A percentile compares a stretch with the other conserved stretches of the same genome.
phyloP scores from a whole-genome alignment of 1,284 basidiomycete species.

The Bjerkandera adusta region DNA sequence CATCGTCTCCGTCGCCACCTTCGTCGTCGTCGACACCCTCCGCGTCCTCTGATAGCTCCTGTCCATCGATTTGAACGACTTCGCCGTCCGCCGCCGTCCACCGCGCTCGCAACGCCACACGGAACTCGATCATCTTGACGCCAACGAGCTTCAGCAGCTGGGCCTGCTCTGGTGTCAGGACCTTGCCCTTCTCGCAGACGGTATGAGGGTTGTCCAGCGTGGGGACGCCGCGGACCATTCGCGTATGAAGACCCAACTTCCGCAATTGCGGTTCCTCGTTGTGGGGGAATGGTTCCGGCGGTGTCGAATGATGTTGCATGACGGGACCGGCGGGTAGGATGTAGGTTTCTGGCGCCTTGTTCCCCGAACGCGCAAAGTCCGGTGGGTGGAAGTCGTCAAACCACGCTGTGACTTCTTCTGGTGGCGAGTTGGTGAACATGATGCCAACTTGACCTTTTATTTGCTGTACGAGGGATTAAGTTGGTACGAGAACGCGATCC shows the following conservation, averaged over 20 bases:
- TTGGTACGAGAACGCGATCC: constrained; percentile 3
- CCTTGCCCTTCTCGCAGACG: constrained; percentile 84
- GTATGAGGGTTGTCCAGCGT: constrained; percentile 79
- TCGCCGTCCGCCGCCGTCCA: constrained; percentile 77
- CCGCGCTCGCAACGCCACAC: constrained; percentile 66
- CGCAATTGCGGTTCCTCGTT: constrained; percentile 96
- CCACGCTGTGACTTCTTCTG: constrained; percentile 91
- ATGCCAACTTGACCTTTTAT: constrained; percentile 93
- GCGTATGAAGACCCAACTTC: constrained; percentile 86
- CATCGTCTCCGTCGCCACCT: constrained; percentile 35
- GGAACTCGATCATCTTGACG: constrained; percentile 82
- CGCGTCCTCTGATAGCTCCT: constrained; percentile 38
- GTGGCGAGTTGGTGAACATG: constrained; percentile 87
- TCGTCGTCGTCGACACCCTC: constrained; percentile 26
- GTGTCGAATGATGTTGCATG: constrained; percentile 70
- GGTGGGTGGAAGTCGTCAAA: constrained; percentile 88
- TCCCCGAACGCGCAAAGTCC: constrained; percentile 92
- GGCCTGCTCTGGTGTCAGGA: constrained; percentile 81
- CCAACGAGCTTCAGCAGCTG: constrained; percentile 88
- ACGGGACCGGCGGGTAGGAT: constrained; percentile 75
- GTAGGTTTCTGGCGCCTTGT: constrained; percentile 74
- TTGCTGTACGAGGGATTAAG: constrained; percentile 57
- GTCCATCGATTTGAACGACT: constrained; percentile 57
- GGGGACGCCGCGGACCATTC: constrained; percentile 86
- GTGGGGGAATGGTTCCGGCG: constrained; percentile 88